Conservation (phyloP, 257 asterid species). For the Scutellaria minor region DNA sequence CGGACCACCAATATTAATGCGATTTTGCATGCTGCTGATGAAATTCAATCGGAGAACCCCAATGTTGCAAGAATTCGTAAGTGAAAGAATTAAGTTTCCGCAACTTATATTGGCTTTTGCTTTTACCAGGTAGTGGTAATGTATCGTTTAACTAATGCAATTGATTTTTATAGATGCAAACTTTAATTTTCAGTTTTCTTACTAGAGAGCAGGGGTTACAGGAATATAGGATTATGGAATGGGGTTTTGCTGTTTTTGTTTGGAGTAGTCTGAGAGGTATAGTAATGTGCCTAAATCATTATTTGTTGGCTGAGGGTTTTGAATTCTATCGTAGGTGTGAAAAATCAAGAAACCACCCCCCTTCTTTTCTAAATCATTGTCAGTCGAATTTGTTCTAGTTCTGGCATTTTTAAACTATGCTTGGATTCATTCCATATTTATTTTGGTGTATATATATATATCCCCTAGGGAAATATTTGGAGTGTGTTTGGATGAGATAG, state of each 20-base stretch:
- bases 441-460: too few relatives aligned
- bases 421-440: neutral
- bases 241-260: constrained; percentile 1
- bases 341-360: neutral
- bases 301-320: neutral
- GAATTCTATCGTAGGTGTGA: neutral
- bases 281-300: neutral
- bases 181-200: neutral
- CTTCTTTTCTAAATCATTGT: neutral
- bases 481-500: neutral
- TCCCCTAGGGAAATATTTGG: neutral
- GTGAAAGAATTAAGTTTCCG: constrained; percentile 33
- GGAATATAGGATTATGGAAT: constrained; percentile 3
- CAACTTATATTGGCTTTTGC: neutral
- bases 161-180: neutral
- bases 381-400: neutral
- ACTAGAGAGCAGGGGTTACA: neutral
- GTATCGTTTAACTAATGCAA: constrained; percentile 6
- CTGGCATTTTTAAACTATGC: neutral
- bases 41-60: constrained; percentile 87
- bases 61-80: constrained; percentile 87
- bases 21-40: constrained; percentile 93
- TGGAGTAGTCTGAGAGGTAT: neutral
- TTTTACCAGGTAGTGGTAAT: neutral
- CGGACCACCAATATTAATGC: constrained; percentile 79